A percentile compares a stretch with the other conserved stretches of the same genome.
Evolutionary conservation across 192 early-diverging fungal species (phyloP).

Genomic region (Coemansia sp.): DNA sequence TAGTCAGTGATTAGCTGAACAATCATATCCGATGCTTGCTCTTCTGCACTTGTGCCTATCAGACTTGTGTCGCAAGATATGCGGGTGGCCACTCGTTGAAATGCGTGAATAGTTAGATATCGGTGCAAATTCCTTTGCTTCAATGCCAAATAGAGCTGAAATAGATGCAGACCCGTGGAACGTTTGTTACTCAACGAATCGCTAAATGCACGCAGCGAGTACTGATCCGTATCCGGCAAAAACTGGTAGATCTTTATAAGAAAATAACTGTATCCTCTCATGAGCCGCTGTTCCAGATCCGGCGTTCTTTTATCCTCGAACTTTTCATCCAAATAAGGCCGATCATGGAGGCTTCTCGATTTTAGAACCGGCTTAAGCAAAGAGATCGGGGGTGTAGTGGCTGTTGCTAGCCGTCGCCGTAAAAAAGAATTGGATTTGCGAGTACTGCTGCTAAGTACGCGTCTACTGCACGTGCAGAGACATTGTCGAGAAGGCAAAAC

Average conservation of each 20-base stretch:
- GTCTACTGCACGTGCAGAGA: background rate
- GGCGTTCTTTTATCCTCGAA: background rate
- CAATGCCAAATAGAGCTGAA: constrained; percentile 23
- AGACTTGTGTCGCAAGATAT: constrained; percentile 13
- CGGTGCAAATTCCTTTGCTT: constrained; percentile 21
- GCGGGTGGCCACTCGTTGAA: constrained; percentile 36
- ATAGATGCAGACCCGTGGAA: constrained; percentile 13
- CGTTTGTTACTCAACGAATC: constrained; percentile 14
- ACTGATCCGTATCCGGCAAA: constrained; percentile 28
- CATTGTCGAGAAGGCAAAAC: background rate
- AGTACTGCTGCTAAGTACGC: background rate
- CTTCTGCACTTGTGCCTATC: background rate
- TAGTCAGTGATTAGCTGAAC: constrained; percentile 41
- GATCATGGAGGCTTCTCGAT: background rate
- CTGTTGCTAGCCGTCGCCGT: background rate
- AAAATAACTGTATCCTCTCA: constrained; percentile 30
- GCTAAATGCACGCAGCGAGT: constrained; percentile 29
- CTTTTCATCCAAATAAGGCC: background rate
- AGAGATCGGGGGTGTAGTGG: background rate
- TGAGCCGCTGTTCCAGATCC: constrained; percentile 25
- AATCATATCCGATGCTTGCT: constrained; percentile 23
- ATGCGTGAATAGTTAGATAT: constrained; percentile 36
- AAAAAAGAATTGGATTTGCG: background rate
- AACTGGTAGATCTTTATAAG: constrained; percentile 44
- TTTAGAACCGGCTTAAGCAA: background rate